Conservation (phyloP, 805 yeast species). For the Suhomyces sp. region DNA sequence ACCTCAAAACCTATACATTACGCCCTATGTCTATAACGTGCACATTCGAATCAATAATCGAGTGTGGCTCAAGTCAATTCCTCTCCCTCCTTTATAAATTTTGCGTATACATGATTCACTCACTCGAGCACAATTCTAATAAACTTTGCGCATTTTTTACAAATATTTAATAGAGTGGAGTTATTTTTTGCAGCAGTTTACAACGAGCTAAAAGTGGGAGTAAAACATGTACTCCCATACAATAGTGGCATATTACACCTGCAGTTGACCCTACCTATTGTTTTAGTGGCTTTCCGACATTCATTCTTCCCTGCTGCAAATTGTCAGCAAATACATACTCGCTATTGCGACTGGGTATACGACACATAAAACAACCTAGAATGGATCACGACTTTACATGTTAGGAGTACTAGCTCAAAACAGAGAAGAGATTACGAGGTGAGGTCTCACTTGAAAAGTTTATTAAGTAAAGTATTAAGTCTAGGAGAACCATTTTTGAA, state of each 20-base stretch:
- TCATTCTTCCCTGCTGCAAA: neutral
- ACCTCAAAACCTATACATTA: neutral
- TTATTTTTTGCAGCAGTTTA: neutral
- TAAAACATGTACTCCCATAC: too few species aligned
- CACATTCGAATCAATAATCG: neutral
- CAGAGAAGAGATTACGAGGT: neutral
- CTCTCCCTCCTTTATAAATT: neutral
- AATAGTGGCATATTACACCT: neutral
- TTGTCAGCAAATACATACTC: neutral
- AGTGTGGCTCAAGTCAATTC: neutral
- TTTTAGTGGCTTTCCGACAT: neutral
- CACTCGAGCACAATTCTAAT: neutral
- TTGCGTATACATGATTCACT: neutral
- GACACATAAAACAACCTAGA: neutral
- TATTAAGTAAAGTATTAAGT: neutral
- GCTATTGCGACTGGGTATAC: neutral
- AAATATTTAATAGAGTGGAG: neutral
- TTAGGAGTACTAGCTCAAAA: neutral
- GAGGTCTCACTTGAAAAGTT: neutral
- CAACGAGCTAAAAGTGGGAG: neutral
- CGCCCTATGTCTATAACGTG: neutral
- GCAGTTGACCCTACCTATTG: neutral
- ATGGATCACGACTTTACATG: neutral
- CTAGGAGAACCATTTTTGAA: constrained; percentile 54
- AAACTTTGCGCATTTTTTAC: neutral